A percentile compares a stretch with the other conserved stretches of the same genome.
These are phyloP conservation scores for Podospora australis DNA, from an alignment of 495 filamentous ascomycete genomes.

Conservation along the genomic window DNA sequence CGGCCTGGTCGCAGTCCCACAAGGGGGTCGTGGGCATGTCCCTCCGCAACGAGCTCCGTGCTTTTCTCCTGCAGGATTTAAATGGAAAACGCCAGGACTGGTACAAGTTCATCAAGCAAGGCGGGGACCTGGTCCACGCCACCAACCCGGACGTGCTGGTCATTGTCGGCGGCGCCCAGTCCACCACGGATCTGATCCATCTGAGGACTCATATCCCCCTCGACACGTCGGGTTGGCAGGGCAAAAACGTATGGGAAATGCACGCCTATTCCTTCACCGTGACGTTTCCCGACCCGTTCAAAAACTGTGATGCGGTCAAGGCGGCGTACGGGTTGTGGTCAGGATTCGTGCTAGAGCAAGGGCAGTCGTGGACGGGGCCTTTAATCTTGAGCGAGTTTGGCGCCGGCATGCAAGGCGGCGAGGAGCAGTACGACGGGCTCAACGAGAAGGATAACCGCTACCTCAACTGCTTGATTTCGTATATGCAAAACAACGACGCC, in stretches of 20 bases:
- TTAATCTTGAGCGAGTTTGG: constrained; percentile 46
- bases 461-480: constrained; percentile 37
- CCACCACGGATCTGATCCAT: constrained; percentile 39
- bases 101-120: constrained; percentile 40
- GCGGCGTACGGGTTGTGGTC: constrained; percentile 32
- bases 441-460: constrained; percentile 30
- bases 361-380: constrained; percentile 37
- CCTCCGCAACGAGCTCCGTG: constrained; percentile 46
- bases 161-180: constrained; percentile 41
- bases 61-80: constrained; percentile 32
- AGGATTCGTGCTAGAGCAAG: constrained; percentile 42
- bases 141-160: constrained; percentile 39
- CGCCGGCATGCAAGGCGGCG: constrained; percentile 38
- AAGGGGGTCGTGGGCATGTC: constrained; percentile 41
- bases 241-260: constrained; percentile 48
- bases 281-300: constrained; percentile 31
- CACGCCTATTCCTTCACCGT: constrained; percentile 47
- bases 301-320: constrained; percentile 34
- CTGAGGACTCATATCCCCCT: constrained; percentile 27
- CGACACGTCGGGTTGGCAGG: constrained; percentile 34
- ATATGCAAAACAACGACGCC: constrained; percentile 40
- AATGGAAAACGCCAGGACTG: constrained; percentile 38
- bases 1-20: constrained; percentile 31
- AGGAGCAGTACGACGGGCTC: constrained; percentile 22
- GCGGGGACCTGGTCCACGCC: constrained; percentile 34